Evolutionary conservation across 768 basidiomycete genomes (phyloP), one percentile per base, ranked within the genome.

Genomic region (Phallus indusiatus): DNA sequence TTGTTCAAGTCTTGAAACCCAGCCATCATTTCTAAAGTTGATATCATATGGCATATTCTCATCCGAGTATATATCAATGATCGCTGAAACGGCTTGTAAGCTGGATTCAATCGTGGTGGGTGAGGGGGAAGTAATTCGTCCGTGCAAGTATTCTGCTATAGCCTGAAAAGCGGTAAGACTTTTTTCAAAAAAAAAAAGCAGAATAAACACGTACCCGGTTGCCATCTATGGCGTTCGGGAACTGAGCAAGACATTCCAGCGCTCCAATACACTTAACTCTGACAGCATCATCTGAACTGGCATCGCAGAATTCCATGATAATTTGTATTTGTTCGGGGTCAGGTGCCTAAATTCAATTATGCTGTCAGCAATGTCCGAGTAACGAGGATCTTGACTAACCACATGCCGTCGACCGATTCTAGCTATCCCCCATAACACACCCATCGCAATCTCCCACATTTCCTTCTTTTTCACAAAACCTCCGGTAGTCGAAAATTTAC

Each of bases 11-110:
- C 72, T 73, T 17, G 76, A 76, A 0, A 87, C 71, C 66, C 79
- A 88, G 14, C 72, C 68, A 0, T 81, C 81, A 58, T 84, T 73
- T 47, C 82, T 78, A 75, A 93, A 94, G 68, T 90, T 90, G 59
- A 82, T 67, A 68, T 97, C 94, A 67, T 89, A 93, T 0, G 85
- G 78, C 56, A 82, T 70, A 8, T 71, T 77, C 71, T 97, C 94
- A 72, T 97, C 94, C 3, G 93, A 90, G 69, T 88, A 97, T 54
- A 95, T 90, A 68, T 96, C 94, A 60, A 96, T 89, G 49, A 96
- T 74, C 22, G 88, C 88, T 14, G 93, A 91, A 9, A 81, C 75
- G 1, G 83, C 82, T 65, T 94, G 90, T 22, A 96, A 77, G 55
- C 88, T 75, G 0, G 86, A 79, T 67, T 94, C 90, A 0, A 81